Percentiles rank a stretch among this genome's conserved stretches.
Evolutionary conservation across 371 early-diverging fungal genomes (phyloP).

Genomic region (Coemansia sp.): DNA sequence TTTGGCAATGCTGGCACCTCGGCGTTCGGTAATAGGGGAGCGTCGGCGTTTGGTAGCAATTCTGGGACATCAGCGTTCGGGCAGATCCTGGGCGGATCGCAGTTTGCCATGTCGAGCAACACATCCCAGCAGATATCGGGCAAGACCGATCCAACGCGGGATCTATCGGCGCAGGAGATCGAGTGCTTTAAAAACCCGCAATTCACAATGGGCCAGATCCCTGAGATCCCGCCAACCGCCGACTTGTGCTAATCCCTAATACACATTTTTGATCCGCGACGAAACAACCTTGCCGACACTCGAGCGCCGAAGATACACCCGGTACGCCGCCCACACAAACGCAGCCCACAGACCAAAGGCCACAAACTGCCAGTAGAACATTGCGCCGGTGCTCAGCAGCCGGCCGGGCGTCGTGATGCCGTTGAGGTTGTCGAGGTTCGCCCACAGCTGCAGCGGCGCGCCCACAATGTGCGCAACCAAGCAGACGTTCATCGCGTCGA

Average conservation of each 20-base stretch:
- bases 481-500: not conserved
- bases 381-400: not conserved
- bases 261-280: too few species aligned
- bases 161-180: slow-evolving; percentile 24
- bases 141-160: slow-evolving; percentile 13
- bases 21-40: not conserved
- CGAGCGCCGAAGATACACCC: too few species aligned
- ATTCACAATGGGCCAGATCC: slow-evolving; percentile 26
- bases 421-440: slow-evolving; percentile 29
- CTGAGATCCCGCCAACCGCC: slow-evolving; percentile 31
- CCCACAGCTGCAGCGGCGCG: slow-evolving; percentile 26
- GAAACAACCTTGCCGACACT: too few species aligned
- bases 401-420: slow-evolving; percentile 14
- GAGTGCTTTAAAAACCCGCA: slow-evolving; percentile 15
- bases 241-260: slow-evolving; percentile 11
- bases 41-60: not conserved
- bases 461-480: slow-evolving; percentile 10
- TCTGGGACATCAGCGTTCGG: slow-evolving; percentile 13
- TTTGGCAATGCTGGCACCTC: not conserved
- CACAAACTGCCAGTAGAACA: slow-evolving; percentile 16
- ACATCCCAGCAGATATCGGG: slow-evolving; percentile 7
- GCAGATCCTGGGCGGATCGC: not conserved
- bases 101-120: not conserved
- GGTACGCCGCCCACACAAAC: not conserved
- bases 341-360: slow-evolving; percentile 3